Evolutionary conservation across 495 filamentous ascomycete species (phyloP).

Genomic region (Achaetomiella virescens): DNA sequence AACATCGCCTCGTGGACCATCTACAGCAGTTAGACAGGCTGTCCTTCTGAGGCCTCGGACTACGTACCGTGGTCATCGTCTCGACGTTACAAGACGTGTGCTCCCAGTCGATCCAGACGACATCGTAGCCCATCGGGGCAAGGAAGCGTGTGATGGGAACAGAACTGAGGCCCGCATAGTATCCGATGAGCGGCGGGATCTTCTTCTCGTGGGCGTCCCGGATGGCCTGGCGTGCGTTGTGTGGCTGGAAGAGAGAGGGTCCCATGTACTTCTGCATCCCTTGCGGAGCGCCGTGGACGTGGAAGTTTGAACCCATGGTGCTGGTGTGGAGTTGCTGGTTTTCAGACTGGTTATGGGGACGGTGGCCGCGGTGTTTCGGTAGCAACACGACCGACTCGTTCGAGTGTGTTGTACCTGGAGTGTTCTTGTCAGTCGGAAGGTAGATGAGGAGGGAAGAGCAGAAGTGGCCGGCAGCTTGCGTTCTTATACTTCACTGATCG

Average conservation of each 20-base stretch:
- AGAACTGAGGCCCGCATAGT: slow-evolving; percentile 33
- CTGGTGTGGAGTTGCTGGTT: background rate
- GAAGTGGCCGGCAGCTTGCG: no score
- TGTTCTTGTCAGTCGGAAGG: no score
- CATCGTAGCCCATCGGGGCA: slow-evolving; percentile 36
- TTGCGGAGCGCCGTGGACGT: background rate
- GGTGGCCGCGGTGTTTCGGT: no score
- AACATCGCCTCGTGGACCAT: slow-evolving; percentile 41
- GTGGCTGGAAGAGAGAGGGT: slow-evolving; percentile 41
- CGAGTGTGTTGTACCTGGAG: no score
- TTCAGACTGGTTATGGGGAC: no score
- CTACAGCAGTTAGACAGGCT: slow-evolving; percentile 1
- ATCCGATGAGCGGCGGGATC: slow-evolving; percentile 36
- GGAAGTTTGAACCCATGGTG: slow-evolving; percentile 13
- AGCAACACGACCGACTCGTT: no score
- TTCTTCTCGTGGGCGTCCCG: slow-evolving; percentile 39
- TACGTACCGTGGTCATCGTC: slow-evolving; percentile 38
- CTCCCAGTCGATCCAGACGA: slow-evolving; percentile 43
- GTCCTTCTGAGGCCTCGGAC: background rate
- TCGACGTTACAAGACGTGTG: slow-evolving; percentile 38
- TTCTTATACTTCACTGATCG: no score
- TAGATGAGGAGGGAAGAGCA: no score
- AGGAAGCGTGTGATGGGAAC: slow-evolving; percentile 31
- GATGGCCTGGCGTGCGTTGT: slow-evolving; percentile 38
- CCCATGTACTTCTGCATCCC: slow-evolving; percentile 37